These are phyloP conservation scores for Verticillium alfalfae DNA, from an alignment of 2,329 filamentous ascomycete species.

Conservation along the genomic window DNA sequence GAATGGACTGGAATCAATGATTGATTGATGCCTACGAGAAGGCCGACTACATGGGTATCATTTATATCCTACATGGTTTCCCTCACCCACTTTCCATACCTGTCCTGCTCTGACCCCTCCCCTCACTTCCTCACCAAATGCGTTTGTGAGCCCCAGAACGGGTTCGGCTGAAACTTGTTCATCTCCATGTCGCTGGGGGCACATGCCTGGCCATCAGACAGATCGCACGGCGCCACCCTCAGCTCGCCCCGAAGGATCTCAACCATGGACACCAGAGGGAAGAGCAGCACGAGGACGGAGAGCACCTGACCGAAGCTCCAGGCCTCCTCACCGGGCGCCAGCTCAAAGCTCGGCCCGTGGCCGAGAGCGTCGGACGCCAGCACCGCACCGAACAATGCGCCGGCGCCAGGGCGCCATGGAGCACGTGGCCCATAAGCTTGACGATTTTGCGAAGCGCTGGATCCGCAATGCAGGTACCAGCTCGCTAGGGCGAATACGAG, in stretches of 20 bases:
- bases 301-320: conserved; percentile 63
- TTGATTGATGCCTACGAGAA: not conserved
- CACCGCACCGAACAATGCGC: conserved; percentile 52
- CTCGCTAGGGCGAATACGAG: conserved; percentile 54
- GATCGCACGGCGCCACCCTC: conserved; percentile 18
- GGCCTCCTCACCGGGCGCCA: conserved; percentile 49
- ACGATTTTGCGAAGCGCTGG: conserved; percentile 49
- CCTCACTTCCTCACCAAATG: conserved; percentile 26
- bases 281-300: conserved; percentile 51
- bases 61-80: not conserved
- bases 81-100: not conserved
- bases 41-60: not conserved
- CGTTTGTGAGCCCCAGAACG: conserved; percentile 31
- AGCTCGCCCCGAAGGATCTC: conserved; percentile 52
- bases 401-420: conserved; percentile 54
- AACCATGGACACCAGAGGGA: conserved; percentile 53
- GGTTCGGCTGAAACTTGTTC: conserved; percentile 35
- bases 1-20: not conserved
- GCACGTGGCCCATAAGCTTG: conserved; percentile 42
- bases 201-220: not conserved
- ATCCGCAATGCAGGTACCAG: conserved; percentile 57
- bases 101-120: not conserved
- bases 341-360: conserved; percentile 34
- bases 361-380: conserved; percentile 58
- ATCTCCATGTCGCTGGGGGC: conserved; percentile 2